Conservation (phyloP, 2,329 filamentous ascomycete genomes). For the Blastomyces emzantsi region DNA sequence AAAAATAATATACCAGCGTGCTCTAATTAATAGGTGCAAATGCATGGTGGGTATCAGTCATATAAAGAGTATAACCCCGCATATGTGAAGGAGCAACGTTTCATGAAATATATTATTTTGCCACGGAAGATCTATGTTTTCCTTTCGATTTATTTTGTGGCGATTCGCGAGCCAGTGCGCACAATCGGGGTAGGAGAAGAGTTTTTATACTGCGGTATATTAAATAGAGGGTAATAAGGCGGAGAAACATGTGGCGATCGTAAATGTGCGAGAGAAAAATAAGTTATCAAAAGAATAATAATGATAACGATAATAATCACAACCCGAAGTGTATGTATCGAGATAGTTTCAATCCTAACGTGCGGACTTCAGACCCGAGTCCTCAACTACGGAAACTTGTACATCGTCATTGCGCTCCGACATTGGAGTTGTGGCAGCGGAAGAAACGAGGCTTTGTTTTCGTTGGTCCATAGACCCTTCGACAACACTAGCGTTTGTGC, state of each 20-base stretch:
- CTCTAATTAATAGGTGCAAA: not conserved
- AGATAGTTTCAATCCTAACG: not conserved
- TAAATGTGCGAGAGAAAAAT: not conserved
- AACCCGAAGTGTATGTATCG: not conserved
- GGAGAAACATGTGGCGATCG: not conserved
- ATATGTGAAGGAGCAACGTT: not conserved
- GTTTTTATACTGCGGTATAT: slow-evolving; percentile 1
- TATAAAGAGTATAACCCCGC: not conserved
- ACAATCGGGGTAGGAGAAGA: not conserved
- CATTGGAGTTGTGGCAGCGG: slow-evolving; percentile 5
- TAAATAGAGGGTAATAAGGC: not conserved
- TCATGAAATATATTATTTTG: slow-evolving; percentile 3
- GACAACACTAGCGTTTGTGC: slow-evolving; percentile 50
- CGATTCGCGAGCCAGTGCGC: not conserved
- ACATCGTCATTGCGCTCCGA: slow-evolving; percentile 3
- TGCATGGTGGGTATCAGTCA: slow-evolving; percentile 3
- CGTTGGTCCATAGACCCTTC: slow-evolving; percentile 35
- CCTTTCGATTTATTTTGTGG: not conserved
- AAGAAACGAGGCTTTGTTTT: slow-evolving; percentile 18
- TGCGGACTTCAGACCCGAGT: not conserved
- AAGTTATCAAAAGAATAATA: not conserved
- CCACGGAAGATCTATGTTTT: not conserved
- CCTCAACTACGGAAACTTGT: not conserved
- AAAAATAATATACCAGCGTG: slow-evolving; percentile 1
- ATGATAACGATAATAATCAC: not conserved